Evolutionary conservation across 768 basidiomycete genomes (phyloP), one percentile per base, ranked within the genome.

Genomic region (Kwoniella sp.): DNA sequence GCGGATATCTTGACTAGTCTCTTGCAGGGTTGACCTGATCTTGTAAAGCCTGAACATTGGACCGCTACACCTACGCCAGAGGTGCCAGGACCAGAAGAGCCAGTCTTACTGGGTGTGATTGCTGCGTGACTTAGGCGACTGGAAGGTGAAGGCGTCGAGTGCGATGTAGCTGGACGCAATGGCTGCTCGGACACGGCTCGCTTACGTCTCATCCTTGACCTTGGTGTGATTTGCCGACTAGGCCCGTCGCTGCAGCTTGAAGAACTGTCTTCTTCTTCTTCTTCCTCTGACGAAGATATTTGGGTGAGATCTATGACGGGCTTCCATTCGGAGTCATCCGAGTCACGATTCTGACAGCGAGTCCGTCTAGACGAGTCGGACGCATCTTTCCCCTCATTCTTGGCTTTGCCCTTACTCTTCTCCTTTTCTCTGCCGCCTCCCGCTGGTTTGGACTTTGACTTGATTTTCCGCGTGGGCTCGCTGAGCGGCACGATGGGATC

Each of bases 11-110:
- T 71, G 36, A 78, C 78, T 15, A 77, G 54, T 27, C 77, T 58
- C 60, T 78, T 77, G 58, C 78, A 79, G 2, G 70, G 73, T 33
- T 72, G 68, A 40, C 78, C 78, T 10, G 64, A 55, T 25, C 73
- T 57, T 1, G 78, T 79, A 37, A 64, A 77, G 6, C 78, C 78
- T 37, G 78, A 60, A 61, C 78, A 79, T 52, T 64, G 66, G 21
- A 71, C 54, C 5, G 73, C 64, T 29, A 55, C 5, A 44, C 40
- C n/a, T n/a, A n/a, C 12, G 48, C 36, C 47, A n/a, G n/a, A n/a
- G 15, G 26, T 8, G 19, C 2, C 27, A 26, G 5, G 46, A 24
- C 17, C 12, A 25, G 36, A 19, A 6, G 27, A 26, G 29, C 26
- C 24, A 50, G 49, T 9, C 7, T 2, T 26, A 51, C n/a, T 17